Evolutionary conservation across 225 moss, liverwort and hornwort species (phyloP), one percentile per base, ranked within the genome.

Genomic region (Asterella californica): DNA sequence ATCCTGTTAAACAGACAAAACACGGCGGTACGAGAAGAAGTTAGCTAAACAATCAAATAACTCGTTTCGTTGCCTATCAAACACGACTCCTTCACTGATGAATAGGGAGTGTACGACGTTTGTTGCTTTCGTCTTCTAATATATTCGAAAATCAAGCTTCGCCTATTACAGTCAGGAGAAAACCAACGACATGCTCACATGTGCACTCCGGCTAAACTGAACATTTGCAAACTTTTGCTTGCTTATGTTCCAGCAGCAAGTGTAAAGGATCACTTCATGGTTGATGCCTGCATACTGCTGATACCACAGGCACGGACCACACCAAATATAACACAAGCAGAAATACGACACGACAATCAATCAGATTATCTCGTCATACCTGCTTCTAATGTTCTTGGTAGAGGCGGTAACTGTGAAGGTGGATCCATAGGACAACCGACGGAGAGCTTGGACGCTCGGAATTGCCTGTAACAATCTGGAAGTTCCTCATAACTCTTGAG

Each of bases 391-490:
- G 75, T 88, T 78, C 82, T 79, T 21, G 97, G 95, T 72, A 95
- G 62, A 62, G 83, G 76, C 11, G 97, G 95, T 63, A 99, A 85
- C 25, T 72, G 78, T 25, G 76, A 70, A 49, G 92, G 93, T 69
- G 91, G 79, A 57, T 89, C 87, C 63, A 95, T 85, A n/a, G 97
- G 97, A 49, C 81, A 81, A 61, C 88, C 76, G 42, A 82, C 83
- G 79, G 91, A 87, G 68, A 86, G 83, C 42, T 88, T 82, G 67
- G 86, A 75, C 27, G 86, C 86, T 81, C 88, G 83, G 10, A 99
- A 99, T 46, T 86, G 87, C 87, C 91, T 92, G 86, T 92, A 99
- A 85, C 85, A 91, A 37, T 92, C 91, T 63, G 97, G 94, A 47
- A 90, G 79, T 42, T 85, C 86, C 54, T 87, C 70, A 78, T 89